These are phyloP conservation scores for Rubroboletus satanas DNA, from an alignment of 768 basidiomycete species.

Conservation along the genomic window DNA sequence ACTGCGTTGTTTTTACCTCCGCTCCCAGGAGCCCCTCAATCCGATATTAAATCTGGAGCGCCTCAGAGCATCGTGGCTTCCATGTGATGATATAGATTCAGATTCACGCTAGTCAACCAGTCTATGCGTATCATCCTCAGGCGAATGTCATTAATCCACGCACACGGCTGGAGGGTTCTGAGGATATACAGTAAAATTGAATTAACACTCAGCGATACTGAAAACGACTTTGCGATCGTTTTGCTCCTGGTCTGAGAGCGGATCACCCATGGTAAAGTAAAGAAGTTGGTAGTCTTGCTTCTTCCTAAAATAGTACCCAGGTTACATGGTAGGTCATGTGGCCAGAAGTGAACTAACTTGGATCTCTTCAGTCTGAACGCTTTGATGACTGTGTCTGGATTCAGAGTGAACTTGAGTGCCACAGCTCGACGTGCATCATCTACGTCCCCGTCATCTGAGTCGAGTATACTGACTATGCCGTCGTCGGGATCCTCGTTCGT, in stretches of 20 bases:
- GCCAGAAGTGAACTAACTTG: conserved; percentile 36
- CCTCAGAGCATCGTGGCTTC: conserved; percentile 46
- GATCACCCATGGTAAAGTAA: conserved; percentile 69
- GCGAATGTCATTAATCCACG: neutral
- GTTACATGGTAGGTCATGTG: neutral
- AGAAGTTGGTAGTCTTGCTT: conserved; percentile 74
- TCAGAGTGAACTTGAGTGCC: conserved; percentile 15
- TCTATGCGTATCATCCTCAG: neutral
- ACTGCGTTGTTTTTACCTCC: conserved; percentile 66
- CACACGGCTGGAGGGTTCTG: neutral
- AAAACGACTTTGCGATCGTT: conserved; percentile 47
- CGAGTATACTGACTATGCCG: conserved; percentile 22
- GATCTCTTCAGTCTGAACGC: conserved; percentile 46
- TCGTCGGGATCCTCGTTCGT: conserved; percentile 23
- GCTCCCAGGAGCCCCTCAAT: conserved; percentile 30
- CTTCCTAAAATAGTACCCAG: conserved; percentile 13
- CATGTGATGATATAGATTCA: conserved; percentile 24
- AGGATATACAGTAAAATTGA: neutral
- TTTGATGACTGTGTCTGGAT: conserved; percentile 37
- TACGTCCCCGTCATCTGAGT: conserved; percentile 12
- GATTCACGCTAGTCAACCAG: neutral
- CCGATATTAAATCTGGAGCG: neutral
- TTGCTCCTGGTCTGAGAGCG: conserved; percentile 55
- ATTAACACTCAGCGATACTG: conserved; percentile 39
- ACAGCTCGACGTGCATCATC: neutral